Percentiles rank a stretch among this genome's conserved stretches.
These are phyloP conservation scores for Suillus clintonianus DNA, from an alignment of 768 basidiomycete species.

Conservation along the genomic window DNA sequence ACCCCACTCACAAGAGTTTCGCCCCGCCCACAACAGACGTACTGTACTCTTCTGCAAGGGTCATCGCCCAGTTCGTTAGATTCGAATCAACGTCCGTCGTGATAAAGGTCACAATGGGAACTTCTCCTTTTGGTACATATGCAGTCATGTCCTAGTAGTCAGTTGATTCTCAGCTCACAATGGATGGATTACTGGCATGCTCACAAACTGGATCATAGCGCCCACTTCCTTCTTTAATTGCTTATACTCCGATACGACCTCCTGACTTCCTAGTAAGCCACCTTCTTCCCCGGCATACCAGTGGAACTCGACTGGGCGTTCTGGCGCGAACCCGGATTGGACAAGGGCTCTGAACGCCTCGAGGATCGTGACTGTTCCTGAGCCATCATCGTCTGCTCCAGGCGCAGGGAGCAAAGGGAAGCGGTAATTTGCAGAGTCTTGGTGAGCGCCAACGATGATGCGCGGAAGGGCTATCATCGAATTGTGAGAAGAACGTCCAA, in stretches of 20 bases:
- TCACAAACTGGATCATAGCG: slow-evolving; percentile 52
- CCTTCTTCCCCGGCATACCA: slow-evolving; percentile 80
- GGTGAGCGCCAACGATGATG: slow-evolving; percentile 43
- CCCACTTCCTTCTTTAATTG: slow-evolving; percentile 44
- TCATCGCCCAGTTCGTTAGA: slow-evolving; percentile 41
- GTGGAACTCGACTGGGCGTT: slow-evolving; percentile 73
- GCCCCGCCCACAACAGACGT: slow-evolving; percentile 10
- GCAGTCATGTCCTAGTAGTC: slow-evolving; percentile 38
- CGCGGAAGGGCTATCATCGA: slow-evolving; percentile 20
- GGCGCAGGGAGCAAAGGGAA: slow-evolving; percentile 45
- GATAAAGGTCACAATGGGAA: slow-evolving; percentile 27
- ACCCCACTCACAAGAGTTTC: slow-evolving; percentile 34
- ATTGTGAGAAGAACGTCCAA: slow-evolving; percentile 6
- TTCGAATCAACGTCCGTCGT: slow-evolving; percentile 43
- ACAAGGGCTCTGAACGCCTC: slow-evolving; percentile 76
- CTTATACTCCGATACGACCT: slow-evolving; percentile 53
- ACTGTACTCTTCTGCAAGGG: slow-evolving; percentile 34
- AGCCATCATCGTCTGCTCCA: slow-evolving; percentile 53
- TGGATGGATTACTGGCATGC: slow-evolving; percentile 20
- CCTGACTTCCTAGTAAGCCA: slow-evolving; percentile 37
- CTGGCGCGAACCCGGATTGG: slow-evolving; percentile 66
- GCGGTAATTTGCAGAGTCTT: slow-evolving; percentile 44
- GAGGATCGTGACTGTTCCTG: slow-evolving; percentile 77
- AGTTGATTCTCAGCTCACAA: slow-evolving; percentile 36
- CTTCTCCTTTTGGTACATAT: slow-evolving; percentile 21